These are phyloP conservation scores for Colletotrichum theobromicola DNA, from an alignment of 2,329 filamentous ascomycete species.

Conservation along the genomic window DNA sequence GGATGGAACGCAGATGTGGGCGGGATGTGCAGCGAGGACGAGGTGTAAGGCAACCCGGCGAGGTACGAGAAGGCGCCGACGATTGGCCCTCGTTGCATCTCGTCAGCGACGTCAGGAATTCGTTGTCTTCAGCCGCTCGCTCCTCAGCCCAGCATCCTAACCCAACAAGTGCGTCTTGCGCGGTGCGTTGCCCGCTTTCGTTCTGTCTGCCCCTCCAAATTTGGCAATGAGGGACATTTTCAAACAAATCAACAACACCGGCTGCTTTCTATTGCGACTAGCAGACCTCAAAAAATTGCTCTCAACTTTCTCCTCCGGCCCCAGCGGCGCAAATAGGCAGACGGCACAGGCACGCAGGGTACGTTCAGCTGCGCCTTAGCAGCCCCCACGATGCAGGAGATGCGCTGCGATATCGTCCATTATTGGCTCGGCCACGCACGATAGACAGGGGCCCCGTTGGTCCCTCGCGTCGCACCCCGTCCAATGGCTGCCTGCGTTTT, in stretches of 20 bases:
- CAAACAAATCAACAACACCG: neutral
- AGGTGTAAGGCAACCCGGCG: neutral
- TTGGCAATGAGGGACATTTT: neutral
- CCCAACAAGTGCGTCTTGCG: neutral
- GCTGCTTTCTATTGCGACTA: neutral
- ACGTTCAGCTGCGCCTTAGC: slow-evolving; percentile 14
- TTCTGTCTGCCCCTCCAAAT: neutral
- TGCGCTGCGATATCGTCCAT: slow-evolving; percentile 1
- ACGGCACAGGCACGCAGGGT: slow-evolving; percentile 5
- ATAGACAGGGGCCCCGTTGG: neutral
- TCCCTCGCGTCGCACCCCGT: slow-evolving; percentile 2
- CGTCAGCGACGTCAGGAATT: neutral
- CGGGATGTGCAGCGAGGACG: neutral
- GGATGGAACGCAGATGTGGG: neutral
- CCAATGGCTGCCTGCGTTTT: slow-evolving; percentile 7
- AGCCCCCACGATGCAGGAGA: slow-evolving; percentile 13
- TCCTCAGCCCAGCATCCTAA: neutral
- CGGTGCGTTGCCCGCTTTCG: neutral
- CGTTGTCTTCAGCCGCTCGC: neutral
- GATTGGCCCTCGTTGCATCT: neutral
- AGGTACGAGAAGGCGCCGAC: neutral
- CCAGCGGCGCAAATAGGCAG: neutral
- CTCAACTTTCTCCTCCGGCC: neutral
- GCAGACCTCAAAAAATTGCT: no score
- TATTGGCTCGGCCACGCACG: slow-evolving; percentile 13